Percentiles rank a stretch among this genome's conserved stretches.
Conservation (phyloP, 2,329 filamentous ascomycete genomes). For the Cercospora nicotianae region DNA sequence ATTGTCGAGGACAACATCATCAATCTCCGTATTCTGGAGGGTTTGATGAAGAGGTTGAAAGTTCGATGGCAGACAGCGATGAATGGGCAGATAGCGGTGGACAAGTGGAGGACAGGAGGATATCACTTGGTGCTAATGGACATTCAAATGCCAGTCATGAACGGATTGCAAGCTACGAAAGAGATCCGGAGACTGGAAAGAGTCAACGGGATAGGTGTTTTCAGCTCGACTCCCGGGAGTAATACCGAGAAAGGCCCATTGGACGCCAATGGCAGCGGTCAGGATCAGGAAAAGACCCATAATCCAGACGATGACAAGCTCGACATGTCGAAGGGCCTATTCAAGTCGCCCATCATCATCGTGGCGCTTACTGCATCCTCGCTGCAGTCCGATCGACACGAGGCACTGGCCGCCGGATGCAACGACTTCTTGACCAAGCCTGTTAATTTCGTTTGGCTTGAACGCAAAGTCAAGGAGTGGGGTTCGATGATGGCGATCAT, state of each 20-base stretch:
- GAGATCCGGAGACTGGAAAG: conserved; percentile 89
- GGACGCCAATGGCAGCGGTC: conserved; percentile 39
- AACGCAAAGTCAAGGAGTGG: conserved; percentile 98
- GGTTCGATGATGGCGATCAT: conserved; percentile 99
- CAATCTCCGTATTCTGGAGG: conserved; percentile 88
- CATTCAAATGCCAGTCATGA: conserved; percentile 96
- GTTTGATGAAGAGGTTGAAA: conserved; percentile 92
- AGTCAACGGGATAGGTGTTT: conserved; percentile 89
- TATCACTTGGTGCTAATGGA: conserved; percentile 98
- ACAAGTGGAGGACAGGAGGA: conserved; percentile 87
- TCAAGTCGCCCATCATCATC: conserved; percentile 97
- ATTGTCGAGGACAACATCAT: conserved; percentile 99
- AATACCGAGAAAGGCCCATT: conserved; percentile 36
- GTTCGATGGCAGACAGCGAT: conserved; percentile 97
- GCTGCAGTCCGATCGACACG: conserved; percentile 90
- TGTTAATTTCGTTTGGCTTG: conserved; percentile 95
- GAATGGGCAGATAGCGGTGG: conserved; percentile 89
- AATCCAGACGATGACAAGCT: conserved; percentile 67
- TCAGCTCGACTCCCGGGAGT: conserved; percentile 55
- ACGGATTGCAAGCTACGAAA: conserved; percentile 87
- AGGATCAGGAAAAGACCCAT: conserved; percentile 38
- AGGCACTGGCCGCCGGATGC: conserved; percentile 90
- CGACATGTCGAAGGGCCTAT: conserved; percentile 63
- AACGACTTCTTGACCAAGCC: conserved; percentile 98
- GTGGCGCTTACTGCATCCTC: conserved; percentile 94